Evolutionary conservation across 2,329 filamentous ascomycete species (phyloP), one percentile per base, ranked within the genome.

Genomic region (Apiospora sp.): DNA sequence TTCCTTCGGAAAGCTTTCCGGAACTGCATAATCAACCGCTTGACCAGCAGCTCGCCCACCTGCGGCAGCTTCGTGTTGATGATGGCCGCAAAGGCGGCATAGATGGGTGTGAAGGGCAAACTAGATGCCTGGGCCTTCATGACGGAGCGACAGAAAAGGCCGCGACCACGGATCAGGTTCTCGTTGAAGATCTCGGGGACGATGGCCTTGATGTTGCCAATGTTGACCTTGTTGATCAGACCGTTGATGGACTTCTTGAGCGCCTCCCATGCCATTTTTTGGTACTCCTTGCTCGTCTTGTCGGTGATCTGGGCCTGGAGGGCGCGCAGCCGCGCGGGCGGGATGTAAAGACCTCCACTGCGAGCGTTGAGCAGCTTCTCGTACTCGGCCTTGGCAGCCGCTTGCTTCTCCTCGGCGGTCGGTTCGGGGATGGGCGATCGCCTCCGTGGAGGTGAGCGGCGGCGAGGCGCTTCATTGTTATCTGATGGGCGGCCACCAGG

Each of bases 241-340:
- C 96, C 96, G 81, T 99, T 98, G 84, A 99, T 98, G 68, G 94
- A 96, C 87, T 99, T 99, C 86, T 99, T 99, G 80, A 99, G 86
- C 16, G 96, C 96, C 84, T 99, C 96, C 96, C 96, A 99, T 12
- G 95, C 95, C 94, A 99, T 97, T 78, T 96, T 94, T 88, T 98
- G 96, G 81, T 98, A 98, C 84, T 98, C 96, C 83, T 98, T 97
- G 83, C 92, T 97, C 71, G 90, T 92, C 87, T 97, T 98, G 85
- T 99, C 96, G 74, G 95, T 98, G 82, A 99, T 98, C 84, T 98
- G 95, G 71, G 95, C 94, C 85, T 99, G 96, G 74, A 99, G 89
- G 51, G 96, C 96, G 77, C 95, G 91, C 80, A 99, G 87, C 77
- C 94, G 90, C 70, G 96, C 96, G 0, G 96, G 96, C 27, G 96